Evolutionary conservation across 2,329 filamentous ascomycete genomes (phyloP), one percentile per base, ranked within the genome.

Genomic region (Diplodia mutila): DNA sequence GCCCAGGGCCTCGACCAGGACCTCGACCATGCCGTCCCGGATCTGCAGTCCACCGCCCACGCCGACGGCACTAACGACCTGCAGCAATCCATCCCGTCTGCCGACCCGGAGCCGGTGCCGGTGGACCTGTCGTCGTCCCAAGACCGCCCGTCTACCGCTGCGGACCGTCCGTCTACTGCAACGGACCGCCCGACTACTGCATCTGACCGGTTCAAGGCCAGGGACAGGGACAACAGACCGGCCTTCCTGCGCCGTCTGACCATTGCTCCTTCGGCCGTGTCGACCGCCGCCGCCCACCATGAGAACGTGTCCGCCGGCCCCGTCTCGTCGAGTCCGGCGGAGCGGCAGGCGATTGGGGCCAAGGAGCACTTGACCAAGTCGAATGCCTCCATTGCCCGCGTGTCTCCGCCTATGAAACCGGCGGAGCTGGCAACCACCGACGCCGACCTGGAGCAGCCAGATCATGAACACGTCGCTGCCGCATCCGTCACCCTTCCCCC

Each of bases 231-330:
- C 51, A 65, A 27, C 8, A n/a, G 63, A 14, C 64, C 64, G 3
- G 64, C 64, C 64, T 66, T 66, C 27, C 64, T 66, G 4, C 64
- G 64, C 52, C 51, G 64, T 6, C 52, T 66, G 52, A 57, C 52
- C 16, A 57, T 42, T 18, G 39, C 52, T 3, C 64, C 64, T 6
- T 57, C 64, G 7, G 52, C 63, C 25, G 63, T 57, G 12, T 37
- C 46, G 52, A 57, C 64, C 3, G 64, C 64, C 2, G 25, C 51
- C 5, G 49, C 64, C 9, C 64, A 66, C 5, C 52, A 42, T 12
- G 64, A 66, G 29, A 66, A 66, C 57, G 64, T 66, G 25, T 57
- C 52, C 4, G 64, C 64, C 25, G 34, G 32, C 7, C 52, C 64
- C 18, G 29, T 39, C 1, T 66, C 64, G 2, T 48, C 64, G 16